Evolutionary conservation across 2,329 filamentous ascomycete species (phyloP), one percentile per base, ranked within the genome.

Genomic region (Elsinoe perseae): DNA sequence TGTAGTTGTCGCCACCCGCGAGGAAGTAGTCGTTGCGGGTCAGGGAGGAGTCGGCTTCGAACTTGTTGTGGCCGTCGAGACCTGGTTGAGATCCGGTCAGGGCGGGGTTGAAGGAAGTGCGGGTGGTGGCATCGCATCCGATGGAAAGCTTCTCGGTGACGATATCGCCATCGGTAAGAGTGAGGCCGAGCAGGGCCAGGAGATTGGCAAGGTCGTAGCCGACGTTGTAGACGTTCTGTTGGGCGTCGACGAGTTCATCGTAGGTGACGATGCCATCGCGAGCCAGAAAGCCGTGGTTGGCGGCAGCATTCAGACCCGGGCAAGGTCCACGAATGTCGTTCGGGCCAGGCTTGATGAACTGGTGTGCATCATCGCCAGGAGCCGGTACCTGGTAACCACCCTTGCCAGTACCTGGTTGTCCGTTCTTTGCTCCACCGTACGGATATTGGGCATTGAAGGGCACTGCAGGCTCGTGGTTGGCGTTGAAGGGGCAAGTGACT

Each of bases 161-260:
- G 2, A 70, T 50, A 56, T 75, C 73, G 18, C 73, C 73, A 50
- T 73, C 72, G 30, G 68, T 68, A 3, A 70, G 60, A 10, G 64
- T 64, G 4, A 76, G 65, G 54, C 71, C 72, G 6, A 73, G 66
- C 6, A 68, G 62, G 2, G 73, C 72, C 9, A 75, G 67, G 10
- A 73, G 61, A 25, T 65, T 64, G 7, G 73, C 69, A 21, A 75
- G 65, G 57, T 74, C 72, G 52, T 71, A 74, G 48, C 66, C 71
- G 20, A 75, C 69, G 34, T 75, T 75, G 65, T 74, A 76, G 23
- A 75, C 57, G 50, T 76, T 75, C 61, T 75, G 72, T 46, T 74
- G 70, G 28, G 72, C 72, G 58, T 73, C 71, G 46, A 75, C 71
- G n/a, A 75, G 67, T 61, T 75, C 72, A 42, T 64, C 68, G 65